Base-by-base conservation (phyloP, 1,284 basidiomycete genomes). In the Microbotryum silenes-acaulis region DNA sequence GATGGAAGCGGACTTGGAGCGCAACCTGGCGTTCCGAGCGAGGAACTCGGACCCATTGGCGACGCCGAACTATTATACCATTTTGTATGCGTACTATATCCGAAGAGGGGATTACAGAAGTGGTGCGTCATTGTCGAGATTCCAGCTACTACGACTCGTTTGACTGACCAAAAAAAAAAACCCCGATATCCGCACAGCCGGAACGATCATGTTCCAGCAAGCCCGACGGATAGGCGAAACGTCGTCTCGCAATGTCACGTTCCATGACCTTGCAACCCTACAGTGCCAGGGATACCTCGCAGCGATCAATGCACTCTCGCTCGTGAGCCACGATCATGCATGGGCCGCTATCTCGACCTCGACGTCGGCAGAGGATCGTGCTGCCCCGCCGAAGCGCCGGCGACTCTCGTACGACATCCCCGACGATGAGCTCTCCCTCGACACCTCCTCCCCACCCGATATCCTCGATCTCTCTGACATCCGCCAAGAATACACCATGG, bases 41-140 rank as follows among this genome's bases (percentile, higher is more conserved):
- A 83, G 93, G 64, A 96, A 97, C 75, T 88, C 87, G 23, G 89
- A 97, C 77, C 91, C 94, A 51, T 82, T 89, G 56, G 79, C 85
- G 49, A 81, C 80, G 50, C 93, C 93, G 0, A 87, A 87, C 73
- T 98, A 97, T 79, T 89, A 91, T 55, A 83, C 85, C 69, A 89
- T 98, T 61, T 78, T 98, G n/a, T 97, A 97, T 78, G 87, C 91
- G 54, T 98, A 92, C 89, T 87, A 91, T 75, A 83, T 87, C 66
- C 81, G 82, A 57, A 80, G 88, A 74, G 88, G 88, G 42, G 90
- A 96, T 74, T 91, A 91, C 77, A 83, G 89, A 56, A 89, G 84
- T 72, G 91, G 91, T 91, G 72, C 75, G 82, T 77, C 57, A 0
- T 1, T 12, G 16, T 8, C 23, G 12, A 51, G 20, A 14, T 20